A percentile compares a stretch with the other conserved stretches of the same genome.
phyloP scores from a whole-genome alignment of 768 basidiomycete species.

The Tricholoma saponaceum region DNA sequence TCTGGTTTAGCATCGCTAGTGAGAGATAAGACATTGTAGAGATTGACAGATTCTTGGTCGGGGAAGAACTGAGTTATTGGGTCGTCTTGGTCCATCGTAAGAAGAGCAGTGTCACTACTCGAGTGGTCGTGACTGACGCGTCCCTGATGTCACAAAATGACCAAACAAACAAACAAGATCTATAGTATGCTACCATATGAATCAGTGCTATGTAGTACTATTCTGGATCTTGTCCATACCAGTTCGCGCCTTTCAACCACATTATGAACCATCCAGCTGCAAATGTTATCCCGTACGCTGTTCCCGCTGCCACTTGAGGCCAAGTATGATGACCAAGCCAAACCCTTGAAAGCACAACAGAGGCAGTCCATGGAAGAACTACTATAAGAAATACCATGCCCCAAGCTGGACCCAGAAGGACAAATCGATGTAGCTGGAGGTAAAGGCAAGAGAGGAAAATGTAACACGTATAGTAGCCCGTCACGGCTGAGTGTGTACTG shows the following conservation, averaged over 20 bases:
- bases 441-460: constrained; percentile 51
- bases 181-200: too few species aligned
- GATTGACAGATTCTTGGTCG: constrained; percentile 63
- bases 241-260: constrained; percentile 36
- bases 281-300: constrained; percentile 48
- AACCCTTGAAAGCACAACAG: constrained; percentile 61
- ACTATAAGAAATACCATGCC: constrained; percentile 44
- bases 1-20: constrained; percentile 50
- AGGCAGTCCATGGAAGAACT: constrained; percentile 48
- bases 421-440: constrained; percentile 55
- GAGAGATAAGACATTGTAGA: constrained; percentile 73
- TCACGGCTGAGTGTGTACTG: constrained; percentile 73
- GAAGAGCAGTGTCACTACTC: constrained; percentile 6
- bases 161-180: too few species aligned
- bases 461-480: constrained; percentile 61
- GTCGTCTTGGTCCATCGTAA: constrained; percentile 65
- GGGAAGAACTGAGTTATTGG: constrained; percentile 77
- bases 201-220: too few species aligned
- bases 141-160: background rate
- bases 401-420: constrained; percentile 35
- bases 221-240: too few species aligned
- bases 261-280: constrained; percentile 52
- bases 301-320: constrained; percentile 62
- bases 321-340: constrained; percentile 78
- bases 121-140: constrained; percentile 9